These are phyloP conservation scores for Populus simonii DNA, from an alignment of 345 rosid species.

Conservation along the genomic window DNA sequence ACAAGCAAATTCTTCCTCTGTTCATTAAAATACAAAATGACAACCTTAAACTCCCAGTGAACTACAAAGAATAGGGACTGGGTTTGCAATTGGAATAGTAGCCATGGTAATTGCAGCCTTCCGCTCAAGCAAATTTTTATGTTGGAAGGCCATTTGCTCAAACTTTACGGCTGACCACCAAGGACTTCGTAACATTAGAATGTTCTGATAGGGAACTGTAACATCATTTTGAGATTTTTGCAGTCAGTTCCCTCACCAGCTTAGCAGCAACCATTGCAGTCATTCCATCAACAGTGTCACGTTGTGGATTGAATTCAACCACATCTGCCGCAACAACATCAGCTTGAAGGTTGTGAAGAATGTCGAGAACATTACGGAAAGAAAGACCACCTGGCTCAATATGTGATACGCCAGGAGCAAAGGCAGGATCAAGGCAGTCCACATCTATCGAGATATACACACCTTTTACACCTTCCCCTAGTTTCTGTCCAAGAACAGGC, in stretches of 20 bases:
- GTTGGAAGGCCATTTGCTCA: not conserved
- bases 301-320: slow-evolving; percentile 95
- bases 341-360: slow-evolving; percentile 77
- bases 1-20: slow-evolving; percentile 25
- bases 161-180: not conserved
- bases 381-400: slow-evolving; percentile 98
- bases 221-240: slow-evolving; percentile 75
- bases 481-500: slow-evolving; percentile 53
- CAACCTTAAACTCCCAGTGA: slow-evolving; percentile 26
- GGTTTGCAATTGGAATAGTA: slow-evolving; percentile 26
- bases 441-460: slow-evolving; percentile 87
- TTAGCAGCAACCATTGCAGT: slow-evolving; percentile 99
- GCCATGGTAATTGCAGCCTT: slow-evolving; percentile 33
- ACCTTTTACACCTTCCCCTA: slow-evolving; percentile 94
- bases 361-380: slow-evolving; percentile 87
- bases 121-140: slow-evolving; percentile 17
- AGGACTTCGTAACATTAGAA: not conserved
- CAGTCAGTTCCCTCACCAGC: slow-evolving; percentile 86
- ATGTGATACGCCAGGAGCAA: slow-evolving; percentile 98
- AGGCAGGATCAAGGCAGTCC: slow-evolving; percentile 97
- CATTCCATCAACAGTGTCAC: slow-evolving; percentile 98
- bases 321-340: slow-evolving; percentile 92
- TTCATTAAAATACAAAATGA: slow-evolving; percentile 21
- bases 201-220: not conserved
- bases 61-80: slow-evolving; percentile 31